Conservation (phyloP, 2,329 filamentous ascomycete genomes). For the Dactylella cylindrospora region DNA sequence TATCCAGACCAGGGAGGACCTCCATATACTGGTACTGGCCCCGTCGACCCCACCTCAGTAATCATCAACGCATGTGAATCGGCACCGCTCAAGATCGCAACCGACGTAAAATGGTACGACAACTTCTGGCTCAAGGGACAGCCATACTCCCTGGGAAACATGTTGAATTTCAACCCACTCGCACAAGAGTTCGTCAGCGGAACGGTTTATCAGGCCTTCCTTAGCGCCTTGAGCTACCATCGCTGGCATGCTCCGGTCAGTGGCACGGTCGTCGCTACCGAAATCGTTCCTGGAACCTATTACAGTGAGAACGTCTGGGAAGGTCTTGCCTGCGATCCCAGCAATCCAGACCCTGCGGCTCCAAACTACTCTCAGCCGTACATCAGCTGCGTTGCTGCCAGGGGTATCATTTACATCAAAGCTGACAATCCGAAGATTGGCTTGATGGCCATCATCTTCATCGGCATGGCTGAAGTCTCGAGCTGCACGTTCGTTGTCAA, state of each 20-base stretch:
- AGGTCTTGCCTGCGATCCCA: constrained; percentile 53
- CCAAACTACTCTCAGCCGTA: constrained; percentile 63
- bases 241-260: constrained; percentile 71
- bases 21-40: constrained; percentile 18
- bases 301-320: constrained; percentile 62
- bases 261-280: constrained; percentile 62
- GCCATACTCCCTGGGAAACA: constrained; percentile 66
- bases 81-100: constrained; percentile 59
- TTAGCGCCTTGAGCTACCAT: constrained; percentile 69
- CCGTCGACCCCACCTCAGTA: constrained; percentile 51
- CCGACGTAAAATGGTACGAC: constrained; percentile 60
- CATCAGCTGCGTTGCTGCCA: constrained; percentile 66
- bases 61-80: constrained; percentile 69
- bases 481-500: constrained; percentile 71
- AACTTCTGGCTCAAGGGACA: constrained; percentile 70
- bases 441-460: constrained; percentile 68
- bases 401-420: constrained; percentile 70
- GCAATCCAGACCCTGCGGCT: constrained; percentile 48
- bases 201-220: constrained; percentile 70
- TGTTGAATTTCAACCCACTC: constrained; percentile 62
- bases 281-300: constrained; percentile 66
- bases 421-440: constrained; percentile 69
- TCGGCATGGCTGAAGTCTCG: constrained; percentile 77
- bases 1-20: constrained; percentile 60
- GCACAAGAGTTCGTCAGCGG: constrained; percentile 62